These are phyloP conservation scores for Quercus aquifolioides DNA, from an alignment of 306 rosid species.

Conservation along the genomic window DNA sequence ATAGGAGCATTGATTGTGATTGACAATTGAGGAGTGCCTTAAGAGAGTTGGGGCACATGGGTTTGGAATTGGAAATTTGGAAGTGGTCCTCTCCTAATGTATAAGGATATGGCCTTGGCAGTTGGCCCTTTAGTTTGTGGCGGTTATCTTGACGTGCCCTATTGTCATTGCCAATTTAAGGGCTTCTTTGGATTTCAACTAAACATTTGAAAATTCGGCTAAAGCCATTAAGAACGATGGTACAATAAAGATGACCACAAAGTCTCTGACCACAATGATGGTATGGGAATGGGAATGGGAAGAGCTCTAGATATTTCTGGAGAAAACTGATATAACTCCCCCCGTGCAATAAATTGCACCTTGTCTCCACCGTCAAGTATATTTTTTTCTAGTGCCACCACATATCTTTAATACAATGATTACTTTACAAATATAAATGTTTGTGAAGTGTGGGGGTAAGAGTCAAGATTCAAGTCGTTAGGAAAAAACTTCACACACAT, in stretches of 20 bases:
- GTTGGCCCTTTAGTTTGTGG: background rate
- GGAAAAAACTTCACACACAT: rapidly evolving
- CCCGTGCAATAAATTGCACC: no score
- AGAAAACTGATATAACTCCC: no score
- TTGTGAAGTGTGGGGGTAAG: rapidly evolving
- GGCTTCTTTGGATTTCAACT: background rate
- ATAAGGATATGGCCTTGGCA: background rate
- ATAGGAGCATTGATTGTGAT: background rate
- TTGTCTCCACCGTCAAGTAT: no score
- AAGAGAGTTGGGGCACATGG: background rate
- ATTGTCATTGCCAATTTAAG: background rate
- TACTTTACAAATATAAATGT: rapidly evolving
- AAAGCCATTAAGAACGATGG: background rate
- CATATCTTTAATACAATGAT: rapidly evolving
- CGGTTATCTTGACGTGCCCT: background rate
- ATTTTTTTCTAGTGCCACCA: rapidly evolving
- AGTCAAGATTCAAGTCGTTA: rapidly evolving
- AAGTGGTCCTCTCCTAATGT: background rate
- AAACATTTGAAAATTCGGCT: conserved; percentile 4
- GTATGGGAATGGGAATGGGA: no score
- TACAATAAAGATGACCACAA: no score
- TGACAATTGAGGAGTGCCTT: background rate
- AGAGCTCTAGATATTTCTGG: no score
- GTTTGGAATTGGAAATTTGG: background rate
- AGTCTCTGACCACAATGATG: no score